Evolutionary conservation across 1,139 yeast species (phyloP).

Genomic region (Suhomyces maxii): DNA sequence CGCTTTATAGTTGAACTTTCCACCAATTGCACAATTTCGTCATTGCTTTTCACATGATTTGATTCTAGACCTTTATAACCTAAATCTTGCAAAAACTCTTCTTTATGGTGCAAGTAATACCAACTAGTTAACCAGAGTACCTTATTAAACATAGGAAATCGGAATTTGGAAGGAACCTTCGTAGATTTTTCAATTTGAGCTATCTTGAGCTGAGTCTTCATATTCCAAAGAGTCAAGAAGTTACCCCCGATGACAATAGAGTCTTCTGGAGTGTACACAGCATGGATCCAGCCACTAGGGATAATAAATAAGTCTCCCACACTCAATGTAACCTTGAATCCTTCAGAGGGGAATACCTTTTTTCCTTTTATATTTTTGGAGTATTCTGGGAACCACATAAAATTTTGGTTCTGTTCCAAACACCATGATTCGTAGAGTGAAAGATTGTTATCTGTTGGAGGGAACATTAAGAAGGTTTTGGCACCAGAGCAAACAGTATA

Average conservation of each 20-base stretch:
- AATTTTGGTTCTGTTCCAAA: constrained; percentile 58
- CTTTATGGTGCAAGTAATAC: constrained; percentile 35
- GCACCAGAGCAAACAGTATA: constrained; percentile 75
- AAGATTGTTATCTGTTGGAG: constrained; percentile 69
- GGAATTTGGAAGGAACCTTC: constrained; percentile 70
- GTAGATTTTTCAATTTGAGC: constrained; percentile 65
- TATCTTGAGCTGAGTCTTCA: constrained; percentile 61
- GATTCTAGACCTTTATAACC: neutral
- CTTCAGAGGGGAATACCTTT: constrained; percentile 34
- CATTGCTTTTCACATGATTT: neutral
- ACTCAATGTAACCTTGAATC: constrained; percentile 62
- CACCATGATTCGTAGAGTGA: constrained; percentile 73
- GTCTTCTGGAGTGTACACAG: constrained; percentile 81
- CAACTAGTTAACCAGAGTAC: constrained; percentile 67
- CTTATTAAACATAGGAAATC: constrained; percentile 74
- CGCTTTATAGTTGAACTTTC: neutral
- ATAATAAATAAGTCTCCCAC: constrained; percentile 78
- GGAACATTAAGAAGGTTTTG: constrained; percentile 74
- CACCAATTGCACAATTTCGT: too few relatives aligned
- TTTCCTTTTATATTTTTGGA: constrained; percentile 26
- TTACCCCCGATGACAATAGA: constrained; percentile 88
- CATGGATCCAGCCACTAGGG: constrained; percentile 94
- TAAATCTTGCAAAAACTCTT: constrained; percentile 17
- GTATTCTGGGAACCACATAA: constrained; percentile 66
- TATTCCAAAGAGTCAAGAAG: constrained; percentile 64